Percentiles rank a stretch among this genome's conserved stretches.
Conservation (phyloP, 176 grass and related monocot species). For the Ensete glaucum region DNA sequence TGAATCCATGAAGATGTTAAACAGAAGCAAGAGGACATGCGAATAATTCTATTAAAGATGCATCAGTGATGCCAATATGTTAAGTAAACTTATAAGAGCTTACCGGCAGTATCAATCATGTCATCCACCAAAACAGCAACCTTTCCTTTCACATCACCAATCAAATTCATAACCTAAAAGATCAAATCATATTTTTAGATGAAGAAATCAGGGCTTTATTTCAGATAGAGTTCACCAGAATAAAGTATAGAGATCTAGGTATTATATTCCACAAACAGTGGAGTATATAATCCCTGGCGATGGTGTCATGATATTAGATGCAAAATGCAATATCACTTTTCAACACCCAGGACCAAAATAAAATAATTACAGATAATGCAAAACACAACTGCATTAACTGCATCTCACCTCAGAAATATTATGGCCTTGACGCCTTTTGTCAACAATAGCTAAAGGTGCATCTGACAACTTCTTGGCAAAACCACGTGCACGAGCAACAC, state of each 20-base stretch:
- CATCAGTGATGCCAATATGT: neutral
- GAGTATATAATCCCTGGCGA: too few species aligned
- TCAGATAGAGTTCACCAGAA: neutral
- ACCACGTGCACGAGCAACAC: slow-evolving; percentile 81
- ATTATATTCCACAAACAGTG: too few species aligned
- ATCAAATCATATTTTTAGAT: too few species aligned
- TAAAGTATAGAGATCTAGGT: neutral
- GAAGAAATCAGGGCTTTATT: neutral
- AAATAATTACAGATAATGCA: neutral
- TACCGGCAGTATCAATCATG: slow-evolving; percentile 19
- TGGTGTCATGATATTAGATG: neutral
- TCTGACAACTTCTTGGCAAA: slow-evolving; percentile 97
- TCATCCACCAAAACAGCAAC: slow-evolving; percentile 16
- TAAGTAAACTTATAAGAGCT: neutral
- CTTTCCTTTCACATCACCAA: slow-evolving; percentile 17
- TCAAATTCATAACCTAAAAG: slow-evolving; percentile 14
- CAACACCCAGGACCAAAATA: neutral
- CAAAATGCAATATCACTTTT: neutral
- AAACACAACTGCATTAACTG: neutral
- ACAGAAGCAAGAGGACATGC: neutral
- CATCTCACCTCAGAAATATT: slow-evolving; percentile 72
- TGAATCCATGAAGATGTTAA: neutral
- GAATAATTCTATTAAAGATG: neutral
- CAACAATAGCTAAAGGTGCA: slow-evolving; percentile 92
- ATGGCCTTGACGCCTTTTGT: slow-evolving; percentile 96